phyloP scores from a whole-genome alignment of 805 yeast species.

The Sugiyamaella valdiviana region DNA sequence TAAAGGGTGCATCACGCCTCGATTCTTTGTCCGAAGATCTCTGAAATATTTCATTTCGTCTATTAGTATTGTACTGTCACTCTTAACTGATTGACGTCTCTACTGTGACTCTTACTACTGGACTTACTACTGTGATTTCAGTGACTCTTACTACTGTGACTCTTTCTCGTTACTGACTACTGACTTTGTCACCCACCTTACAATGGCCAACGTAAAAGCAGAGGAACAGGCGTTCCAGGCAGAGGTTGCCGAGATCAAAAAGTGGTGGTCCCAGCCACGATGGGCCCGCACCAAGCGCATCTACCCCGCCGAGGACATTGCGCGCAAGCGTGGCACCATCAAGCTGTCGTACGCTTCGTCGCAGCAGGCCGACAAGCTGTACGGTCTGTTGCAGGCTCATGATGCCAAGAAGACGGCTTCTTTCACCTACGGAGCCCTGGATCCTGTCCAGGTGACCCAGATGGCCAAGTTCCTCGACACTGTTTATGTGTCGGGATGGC shows the following conservation, averaged over 20 bases:
- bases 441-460: slow-evolving; percentile 91
- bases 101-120: background rate
- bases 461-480: slow-evolving; percentile 95
- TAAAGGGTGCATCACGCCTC: background rate
- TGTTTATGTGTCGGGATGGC: slow-evolving; percentile 96
- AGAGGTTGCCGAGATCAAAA: slow-evolving; percentile 65
- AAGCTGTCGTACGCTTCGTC: slow-evolving; percentile 71
- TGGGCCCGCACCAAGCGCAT: slow-evolving; percentile 85
- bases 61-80: background rate
- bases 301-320: slow-evolving; percentile 84
- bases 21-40: no score
- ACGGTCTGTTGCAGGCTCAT: slow-evolving; percentile 61
- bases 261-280: slow-evolving; percentile 94
- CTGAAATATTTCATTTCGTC: no score
- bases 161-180: no score
- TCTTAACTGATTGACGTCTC: background rate
- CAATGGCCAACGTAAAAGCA: slow-evolving; percentile 23
- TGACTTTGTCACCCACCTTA: background rate
- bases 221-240: slow-evolving; percentile 61
- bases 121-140: no score
- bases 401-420: slow-evolving; percentile 66
- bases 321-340: slow-evolving; percentile 76
- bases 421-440: slow-evolving; percentile 91
- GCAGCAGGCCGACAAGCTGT: slow-evolving; percentile 76
- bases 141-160: no score